These are phyloP conservation scores for Raffaelea ambrosiae DNA, from an alignment of 2,329 filamentous ascomycete species.

Conservation along the genomic window DNA sequence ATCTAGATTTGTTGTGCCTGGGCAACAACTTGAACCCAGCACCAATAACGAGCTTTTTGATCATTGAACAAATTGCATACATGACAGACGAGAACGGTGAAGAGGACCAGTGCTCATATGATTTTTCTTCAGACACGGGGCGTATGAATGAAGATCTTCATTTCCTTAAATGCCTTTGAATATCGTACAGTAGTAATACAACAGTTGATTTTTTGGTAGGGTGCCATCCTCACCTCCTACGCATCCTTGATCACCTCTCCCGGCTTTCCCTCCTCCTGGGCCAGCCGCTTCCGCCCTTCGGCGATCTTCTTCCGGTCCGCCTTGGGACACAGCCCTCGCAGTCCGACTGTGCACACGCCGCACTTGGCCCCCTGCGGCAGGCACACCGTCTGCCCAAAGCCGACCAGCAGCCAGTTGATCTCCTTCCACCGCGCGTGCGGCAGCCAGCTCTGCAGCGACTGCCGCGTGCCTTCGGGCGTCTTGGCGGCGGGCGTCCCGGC, in stretches of 20 bases:
- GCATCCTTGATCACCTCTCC: conserved; percentile 1
- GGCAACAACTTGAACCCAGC: no score
- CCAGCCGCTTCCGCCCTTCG: conserved; percentile 44
- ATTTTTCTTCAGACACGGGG: no score
- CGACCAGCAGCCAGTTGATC: conserved; percentile 84
- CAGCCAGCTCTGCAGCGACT: conserved; percentile 71
- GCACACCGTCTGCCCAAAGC: conserved; percentile 80
- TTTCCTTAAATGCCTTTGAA: no score
- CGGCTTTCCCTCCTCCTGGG: conserved; percentile 18
- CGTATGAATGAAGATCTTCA: no score
- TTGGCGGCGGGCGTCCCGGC: conserved; percentile 38
- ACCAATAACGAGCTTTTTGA: no score
- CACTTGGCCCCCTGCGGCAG: conserved; percentile 71
- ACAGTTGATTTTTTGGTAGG: no score
- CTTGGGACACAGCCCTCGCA: conserved; percentile 65
- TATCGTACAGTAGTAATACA: no score
- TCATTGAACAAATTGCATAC: no score
- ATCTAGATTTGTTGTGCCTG: no score
- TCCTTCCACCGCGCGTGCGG: conserved; percentile 81
- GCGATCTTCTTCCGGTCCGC: conserved; percentile 58
- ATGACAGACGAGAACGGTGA: no score
- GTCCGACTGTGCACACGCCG: conserved; percentile 75
- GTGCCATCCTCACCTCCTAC: conserved; percentile 12
- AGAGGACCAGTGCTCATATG: no score
- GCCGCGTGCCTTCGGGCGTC: conserved; percentile 73